Percentiles rank a stretch among this genome's conserved stretches.
These are phyloP conservation scores for Dryas integrifolia DNA, from an alignment of 331 rosid species.

Conservation along the genomic window DNA sequence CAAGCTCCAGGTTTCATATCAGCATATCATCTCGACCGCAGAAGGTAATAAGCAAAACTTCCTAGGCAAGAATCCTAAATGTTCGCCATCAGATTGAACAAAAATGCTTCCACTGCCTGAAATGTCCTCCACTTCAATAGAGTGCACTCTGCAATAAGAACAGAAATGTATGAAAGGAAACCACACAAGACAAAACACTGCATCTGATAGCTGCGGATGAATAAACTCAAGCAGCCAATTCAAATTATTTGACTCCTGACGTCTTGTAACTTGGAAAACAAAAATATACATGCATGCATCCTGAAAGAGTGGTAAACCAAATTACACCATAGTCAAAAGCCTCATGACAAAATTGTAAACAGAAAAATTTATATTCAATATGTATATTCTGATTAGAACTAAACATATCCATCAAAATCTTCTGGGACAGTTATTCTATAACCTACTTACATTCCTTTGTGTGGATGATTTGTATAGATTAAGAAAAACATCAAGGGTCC, in stretches of 20 bases:
- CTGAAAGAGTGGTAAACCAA: background rate
- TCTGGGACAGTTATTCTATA: no score
- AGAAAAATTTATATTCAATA: no score
- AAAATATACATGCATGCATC: background rate
- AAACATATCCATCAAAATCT: no score
- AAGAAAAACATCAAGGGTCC: no score
- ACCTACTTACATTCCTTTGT: no score
- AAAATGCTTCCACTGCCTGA: slow-evolving; percentile 53
- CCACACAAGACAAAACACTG: background rate
- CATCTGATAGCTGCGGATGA: background rate
- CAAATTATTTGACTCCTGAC: background rate
- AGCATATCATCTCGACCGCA: slow-evolving; percentile 83
- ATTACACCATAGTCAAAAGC: no score
- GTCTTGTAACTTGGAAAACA: background rate
- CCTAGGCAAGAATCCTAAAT: slow-evolving; percentile 84
- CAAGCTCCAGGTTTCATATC: slow-evolving; percentile 23
- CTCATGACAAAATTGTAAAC: no score
- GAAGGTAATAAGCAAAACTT: slow-evolving; percentile 65
- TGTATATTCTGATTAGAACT: no score
- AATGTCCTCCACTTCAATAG: slow-evolving; percentile 75
- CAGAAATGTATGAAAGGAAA: background rate
- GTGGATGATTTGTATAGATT: no score
- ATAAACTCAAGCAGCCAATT: background rate
- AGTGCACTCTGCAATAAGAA: slow-evolving; percentile 46
- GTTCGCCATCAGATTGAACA: slow-evolving; percentile 93